A percentile compares a stretch with the other conserved stretches of the same genome.
Evolutionary conservation across 768 basidiomycete species (phyloP).

Genomic region (Boletellus sp.): DNA sequence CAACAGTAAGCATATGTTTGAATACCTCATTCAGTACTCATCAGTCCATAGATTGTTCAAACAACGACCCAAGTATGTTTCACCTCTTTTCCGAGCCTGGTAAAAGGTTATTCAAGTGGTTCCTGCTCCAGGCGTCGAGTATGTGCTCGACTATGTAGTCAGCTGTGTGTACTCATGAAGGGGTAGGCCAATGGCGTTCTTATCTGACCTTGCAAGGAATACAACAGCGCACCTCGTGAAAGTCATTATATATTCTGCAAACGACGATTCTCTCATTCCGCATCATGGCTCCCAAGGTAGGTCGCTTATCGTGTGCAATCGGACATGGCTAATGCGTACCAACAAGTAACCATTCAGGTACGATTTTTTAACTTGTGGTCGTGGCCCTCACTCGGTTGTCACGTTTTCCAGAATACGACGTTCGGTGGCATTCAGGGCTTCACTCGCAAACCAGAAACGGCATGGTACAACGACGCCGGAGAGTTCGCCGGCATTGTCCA

Average conservation of each 20-base stretch:
- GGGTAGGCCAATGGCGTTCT: slow-evolving; percentile 56
- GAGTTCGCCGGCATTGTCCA: slow-evolving; percentile 66
- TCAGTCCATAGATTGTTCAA: slow-evolving; percentile 14
- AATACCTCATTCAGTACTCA: not conserved
- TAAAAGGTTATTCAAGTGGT: not conserved
- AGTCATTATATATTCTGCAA: slow-evolving; percentile 63
- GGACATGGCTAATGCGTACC: slow-evolving; percentile 9
- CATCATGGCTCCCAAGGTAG: slow-evolving; percentile 63
- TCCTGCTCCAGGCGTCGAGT: slow-evolving; percentile 32
- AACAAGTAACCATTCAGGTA: slow-evolving; percentile 54
- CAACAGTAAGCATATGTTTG: slow-evolving; percentile 20
- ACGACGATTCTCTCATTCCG: slow-evolving; percentile 63
- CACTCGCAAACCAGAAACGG: slow-evolving; percentile 61
- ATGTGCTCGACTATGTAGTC: slow-evolving; percentile 7
- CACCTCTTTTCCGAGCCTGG: not conserved
- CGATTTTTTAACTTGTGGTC: slow-evolving; percentile 5
- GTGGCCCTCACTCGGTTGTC: not conserved
- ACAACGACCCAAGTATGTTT: slow-evolving; percentile 33
- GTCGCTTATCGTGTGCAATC: slow-evolving; percentile 5
- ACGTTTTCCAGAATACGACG: slow-evolving; percentile 57
- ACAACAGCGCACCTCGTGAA: slow-evolving; percentile 48
- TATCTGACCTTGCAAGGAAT: slow-evolving; percentile 64
- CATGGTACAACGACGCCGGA: slow-evolving; percentile 59
- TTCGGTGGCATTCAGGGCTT: slow-evolving; percentile 78
- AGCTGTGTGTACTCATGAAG: slow-evolving; percentile 7